phyloP scores from a whole-genome alignment of 1,284 basidiomycete species.

The Cutaneotrichosporon curvatum region DNA sequence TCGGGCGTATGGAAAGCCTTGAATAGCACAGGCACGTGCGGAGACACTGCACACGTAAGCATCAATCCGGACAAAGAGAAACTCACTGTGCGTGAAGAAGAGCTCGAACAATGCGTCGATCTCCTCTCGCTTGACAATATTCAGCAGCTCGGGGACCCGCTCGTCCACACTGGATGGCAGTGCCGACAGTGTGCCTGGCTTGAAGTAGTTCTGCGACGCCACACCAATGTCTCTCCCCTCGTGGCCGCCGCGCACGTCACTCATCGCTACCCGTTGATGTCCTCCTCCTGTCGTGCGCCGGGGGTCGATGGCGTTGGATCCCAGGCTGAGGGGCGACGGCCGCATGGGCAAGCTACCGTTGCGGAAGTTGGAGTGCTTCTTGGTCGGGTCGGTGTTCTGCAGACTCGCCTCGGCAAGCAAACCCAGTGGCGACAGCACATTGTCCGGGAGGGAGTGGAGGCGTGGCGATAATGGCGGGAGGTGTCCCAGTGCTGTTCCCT shows the following conservation, averaged over 20 bases:
- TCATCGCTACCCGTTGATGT: slow-evolving; percentile 27
- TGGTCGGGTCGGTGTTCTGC: slow-evolving; percentile 58
- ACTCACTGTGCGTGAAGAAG: slow-evolving; percentile 52
- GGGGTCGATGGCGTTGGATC: slow-evolving; percentile 5
- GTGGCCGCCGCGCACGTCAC: slow-evolving; percentile 31
- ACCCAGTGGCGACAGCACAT: slow-evolving; percentile 80
- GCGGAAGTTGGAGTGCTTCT: slow-evolving; percentile 19
- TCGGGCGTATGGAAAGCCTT: slow-evolving; percentile 83
- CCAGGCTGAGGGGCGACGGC: slow-evolving; percentile 30
- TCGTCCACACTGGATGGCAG: slow-evolving; percentile 7
- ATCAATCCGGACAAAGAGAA: background rate
- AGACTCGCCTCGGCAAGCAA: slow-evolving; percentile 84
- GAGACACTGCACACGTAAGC: slow-evolving; percentile 27
- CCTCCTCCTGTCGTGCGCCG: background rate
- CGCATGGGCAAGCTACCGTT: slow-evolving; percentile 23
- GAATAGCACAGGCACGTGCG: slow-evolving; percentile 57
- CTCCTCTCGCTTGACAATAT: slow-evolving; percentile 71
- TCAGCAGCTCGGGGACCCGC: slow-evolving; percentile 69
- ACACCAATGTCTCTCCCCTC: slow-evolving; percentile 48
- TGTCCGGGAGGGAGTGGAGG: slow-evolving; percentile 82
- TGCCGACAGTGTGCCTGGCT: slow-evolving; percentile 60
- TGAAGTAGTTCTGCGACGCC: slow-evolving; percentile 87
- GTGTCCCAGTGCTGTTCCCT: slow-evolving; percentile 10
- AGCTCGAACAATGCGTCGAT: slow-evolving; percentile 87
- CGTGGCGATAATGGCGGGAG: slow-evolving; percentile 57